Conservation (phyloP, 1,139 yeast genomes). For the Blastobotrys aristatus region DNA sequence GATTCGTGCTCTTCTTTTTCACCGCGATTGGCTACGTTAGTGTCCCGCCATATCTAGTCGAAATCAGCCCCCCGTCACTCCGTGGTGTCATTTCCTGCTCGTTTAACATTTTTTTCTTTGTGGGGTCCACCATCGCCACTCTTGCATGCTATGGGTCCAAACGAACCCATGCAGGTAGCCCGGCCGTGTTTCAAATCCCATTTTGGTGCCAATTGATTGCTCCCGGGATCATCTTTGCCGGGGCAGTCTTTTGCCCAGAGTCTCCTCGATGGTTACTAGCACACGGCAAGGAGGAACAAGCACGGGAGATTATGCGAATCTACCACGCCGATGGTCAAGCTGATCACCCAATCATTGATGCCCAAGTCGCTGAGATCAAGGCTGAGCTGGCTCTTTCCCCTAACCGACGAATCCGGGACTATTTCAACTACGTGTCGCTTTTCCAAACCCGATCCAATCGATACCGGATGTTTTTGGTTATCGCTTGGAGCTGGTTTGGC, state of each 20-base stretch:
- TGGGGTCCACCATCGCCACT: constrained; percentile 47
- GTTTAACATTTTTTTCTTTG: constrained; percentile 43
- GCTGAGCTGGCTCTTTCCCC: constrained; percentile 14
- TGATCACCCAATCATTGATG: constrained; percentile 17
- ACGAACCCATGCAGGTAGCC: constrained; percentile 15
- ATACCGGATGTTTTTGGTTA: constrained; percentile 15
- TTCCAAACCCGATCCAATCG: constrained; percentile 15
- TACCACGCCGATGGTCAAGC: constrained; percentile 21
- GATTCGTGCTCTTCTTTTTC: constrained; percentile 25
- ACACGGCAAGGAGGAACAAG: constrained; percentile 42
- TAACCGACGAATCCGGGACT: constrained; percentile 11
- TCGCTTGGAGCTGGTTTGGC: constrained; percentile 17
- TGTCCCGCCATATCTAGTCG: constrained; percentile 27
- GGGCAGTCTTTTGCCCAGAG: constrained; percentile 60
- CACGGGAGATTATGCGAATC: constrained; percentile 33
- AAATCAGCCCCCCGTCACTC: constrained; percentile 36
- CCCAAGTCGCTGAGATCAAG: constrained; percentile 15
- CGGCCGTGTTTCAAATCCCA: constrained; percentile 44
- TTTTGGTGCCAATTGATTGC: constrained; percentile 41
- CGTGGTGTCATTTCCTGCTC: constrained; percentile 35
- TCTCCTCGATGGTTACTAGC: constrained; percentile 61
- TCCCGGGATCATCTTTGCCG: constrained; percentile 46
- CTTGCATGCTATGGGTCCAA: constrained; percentile 17
- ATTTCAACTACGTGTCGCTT: constrained; percentile 16
- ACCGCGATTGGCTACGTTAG: constrained; percentile 22